Base-by-base conservation (phyloP, 2,329 filamentous ascomycete species). In the Phialophora tarda region DNA sequence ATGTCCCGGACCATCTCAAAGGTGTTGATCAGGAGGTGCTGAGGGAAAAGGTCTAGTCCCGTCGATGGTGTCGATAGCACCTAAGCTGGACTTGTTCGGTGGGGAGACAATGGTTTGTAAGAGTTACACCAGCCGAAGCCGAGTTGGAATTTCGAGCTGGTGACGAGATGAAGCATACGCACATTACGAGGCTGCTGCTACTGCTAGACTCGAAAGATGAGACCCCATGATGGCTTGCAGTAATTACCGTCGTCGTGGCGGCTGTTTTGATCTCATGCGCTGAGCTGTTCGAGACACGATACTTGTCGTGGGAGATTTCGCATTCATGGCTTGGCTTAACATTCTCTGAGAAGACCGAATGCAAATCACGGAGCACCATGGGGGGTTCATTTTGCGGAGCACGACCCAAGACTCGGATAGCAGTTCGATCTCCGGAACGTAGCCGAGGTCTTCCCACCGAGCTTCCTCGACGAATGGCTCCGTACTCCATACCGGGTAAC, bases 11-110 rank as follows among this genome's bases (percentile, higher is more conserved):
- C 24, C 60, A 69, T 62, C 58, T 64, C 12, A 62, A 41, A 34
- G 61, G 61, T 7, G 67, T 69, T 6, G 58, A 62, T 24, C 51
- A 58, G 54, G 12, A 66, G 50, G 56, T 69, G 26, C 23, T 69
- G 10, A 26, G 58, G 10, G 63, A 66, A 32, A 64, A 62, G 38
- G 23, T 69, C n/a, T 59, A 59, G 26, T 7, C 38, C 17, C 38
- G n/a, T 56, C 41, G 57, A 48, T 11, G 23, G 23, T 59, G 30
- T 41, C 34, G 12, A 17, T 34, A 7, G 24, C 34, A 44, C 38
- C 5, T 3, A 21, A 44, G 38, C 38, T 41, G 38, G 38, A 41
- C 1, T 41, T 41, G 3, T 17, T 6, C 14, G 38, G 14, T 8
- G 14, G 38, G 5, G 1, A 41, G 4, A n/a, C 4, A 8, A 44